Base-by-base conservation (phyloP, 148 eudicot genomes). In the Arctostaphylos glauca region DNA sequence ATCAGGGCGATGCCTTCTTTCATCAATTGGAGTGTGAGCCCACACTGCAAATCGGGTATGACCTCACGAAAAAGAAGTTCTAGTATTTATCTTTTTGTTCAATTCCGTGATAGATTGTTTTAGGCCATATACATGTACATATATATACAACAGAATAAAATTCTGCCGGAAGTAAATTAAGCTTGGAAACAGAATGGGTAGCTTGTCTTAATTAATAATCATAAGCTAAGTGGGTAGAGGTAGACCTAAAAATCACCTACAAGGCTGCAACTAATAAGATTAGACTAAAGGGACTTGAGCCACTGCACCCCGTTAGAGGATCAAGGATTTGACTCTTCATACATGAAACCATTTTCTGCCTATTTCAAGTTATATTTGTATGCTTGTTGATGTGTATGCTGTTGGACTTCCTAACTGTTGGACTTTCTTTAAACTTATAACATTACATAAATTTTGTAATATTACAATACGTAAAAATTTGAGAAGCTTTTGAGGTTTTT, bases 1-100 rank as follows among this genome's bases (percentile, higher is more conserved):
- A 87, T 82, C 98, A 90, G 84, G 89, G 78, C 25, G 91, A 93
- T 54, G 91, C 56, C 80, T 96, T 94, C 91, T 94, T 84, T 83
- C 97, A 96, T 74, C 93, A 92, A 50, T 81, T 96, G 81, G 93
- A 89, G 0, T 92, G 96, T 85, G 94, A 94, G 90, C 97, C 98
- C 64, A 96, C 98, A 0, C 88, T 94, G 77, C 99, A 96, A 71
- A 96, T 96, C 59, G 97, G 97, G 98, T 94, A 91, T 15, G 88
- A 9, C 71, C 12, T 9, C 46, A 49, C 46, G 16, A 64, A 18
- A 8, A 3, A 4, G 5, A 14, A 43, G 23, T 5, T 54, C 6
- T 6, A 13, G 46, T 2, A 14, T 13, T 14, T 9, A n/a, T 31
- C 12, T 23, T 50, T 49, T 43, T 13, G 10, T 75, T 75, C 56